These are phyloP conservation scores for Nitzschia sp. DNA, from an alignment of 108 stramenopile genomes.

Conservation along the genomic window DNA sequence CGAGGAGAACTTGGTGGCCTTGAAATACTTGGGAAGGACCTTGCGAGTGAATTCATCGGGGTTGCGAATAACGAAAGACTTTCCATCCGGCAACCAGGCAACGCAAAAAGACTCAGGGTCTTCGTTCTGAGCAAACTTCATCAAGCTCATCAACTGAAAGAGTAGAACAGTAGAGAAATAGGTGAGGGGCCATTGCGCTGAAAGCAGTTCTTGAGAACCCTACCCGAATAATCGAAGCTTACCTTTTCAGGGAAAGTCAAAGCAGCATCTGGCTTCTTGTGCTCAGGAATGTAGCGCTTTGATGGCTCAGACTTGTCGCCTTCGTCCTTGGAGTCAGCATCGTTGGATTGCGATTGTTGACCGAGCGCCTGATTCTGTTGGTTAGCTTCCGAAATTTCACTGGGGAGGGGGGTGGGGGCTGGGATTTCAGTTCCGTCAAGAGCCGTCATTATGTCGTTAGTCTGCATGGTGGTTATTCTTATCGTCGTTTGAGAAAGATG, in stretches of 20 bases:
- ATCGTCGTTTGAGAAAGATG: too few relatives aligned
- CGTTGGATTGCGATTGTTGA: conserved; percentile 14
- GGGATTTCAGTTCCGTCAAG: neutral
- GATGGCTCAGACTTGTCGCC: neutral
- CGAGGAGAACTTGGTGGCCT: conserved; percentile 79
- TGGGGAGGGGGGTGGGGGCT: neutral
- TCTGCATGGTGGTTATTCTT: neutral
- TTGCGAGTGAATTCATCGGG: conserved; percentile 72
- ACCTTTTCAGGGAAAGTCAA: conserved; percentile 75
- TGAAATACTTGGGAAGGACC: conserved; percentile 81
- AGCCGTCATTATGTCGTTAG: neutral
- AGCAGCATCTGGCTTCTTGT: conserved; percentile 69
- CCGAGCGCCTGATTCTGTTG: neutral
- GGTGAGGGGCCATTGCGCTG: neutral
- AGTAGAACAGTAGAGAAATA: conserved; percentile 6
- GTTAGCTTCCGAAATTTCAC: neutral
- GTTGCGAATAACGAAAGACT: conserved; percentile 71
- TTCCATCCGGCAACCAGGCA: conserved; percentile 71
- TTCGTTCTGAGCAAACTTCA: conserved; percentile 45
- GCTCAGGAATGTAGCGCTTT: conserved; percentile 57
- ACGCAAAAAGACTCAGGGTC: conserved; percentile 36
- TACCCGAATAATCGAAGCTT: conserved; percentile 4
- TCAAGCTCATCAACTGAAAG: conserved; percentile 63
- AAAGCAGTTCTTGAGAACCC: too few relatives aligned
- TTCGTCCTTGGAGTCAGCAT: conserved; percentile 31